Evolutionary conservation across 2,329 filamentous ascomycete species (phyloP).

Genomic region (Xylaria sp.): DNA sequence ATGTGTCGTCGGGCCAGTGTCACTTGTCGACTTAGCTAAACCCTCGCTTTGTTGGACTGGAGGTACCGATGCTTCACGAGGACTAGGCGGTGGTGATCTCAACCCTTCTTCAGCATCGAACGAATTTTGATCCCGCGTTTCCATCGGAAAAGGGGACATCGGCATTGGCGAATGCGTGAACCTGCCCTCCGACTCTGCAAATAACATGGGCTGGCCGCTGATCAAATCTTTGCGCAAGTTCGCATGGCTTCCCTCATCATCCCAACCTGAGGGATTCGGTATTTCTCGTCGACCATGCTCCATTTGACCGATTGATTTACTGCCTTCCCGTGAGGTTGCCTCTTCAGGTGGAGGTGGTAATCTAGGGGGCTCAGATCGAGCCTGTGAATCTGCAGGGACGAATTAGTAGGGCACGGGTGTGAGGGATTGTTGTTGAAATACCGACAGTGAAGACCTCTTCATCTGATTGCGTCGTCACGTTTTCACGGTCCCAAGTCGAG

Average conservation of each 20-base stretch:
- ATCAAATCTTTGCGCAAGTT: background rate
- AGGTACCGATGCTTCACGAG: constrained; percentile 4
- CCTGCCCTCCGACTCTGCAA: background rate
- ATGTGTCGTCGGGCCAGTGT: background rate
- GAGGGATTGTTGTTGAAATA: constrained; percentile 15
- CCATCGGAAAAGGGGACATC: constrained; percentile 20
- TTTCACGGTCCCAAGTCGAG: too few relatives aligned
- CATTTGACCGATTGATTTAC: constrained; percentile 14
- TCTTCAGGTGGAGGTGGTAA: constrained; percentile 19
- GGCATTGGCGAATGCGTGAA: background rate
- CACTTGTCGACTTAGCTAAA: constrained; percentile 5
- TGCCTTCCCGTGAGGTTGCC: constrained; percentile 7
- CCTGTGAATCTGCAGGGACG: background rate
- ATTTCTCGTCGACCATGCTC: constrained; percentile 12
- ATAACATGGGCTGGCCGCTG: too few relatives aligned
- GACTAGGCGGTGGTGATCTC: background rate
- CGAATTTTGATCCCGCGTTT: constrained; percentile 32
- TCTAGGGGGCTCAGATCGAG: constrained; percentile 10
- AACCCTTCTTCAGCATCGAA: background rate
- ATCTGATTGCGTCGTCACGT: too few relatives aligned
- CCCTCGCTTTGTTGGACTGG: background rate
- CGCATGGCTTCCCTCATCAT: background rate
- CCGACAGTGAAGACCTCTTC: constrained; percentile 10
- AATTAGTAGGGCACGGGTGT: background rate
- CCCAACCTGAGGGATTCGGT: constrained; percentile 15